Conservation (phyloP, 2,329 filamentous ascomycete species). For the Cryphonectria nitschkei region DNA sequence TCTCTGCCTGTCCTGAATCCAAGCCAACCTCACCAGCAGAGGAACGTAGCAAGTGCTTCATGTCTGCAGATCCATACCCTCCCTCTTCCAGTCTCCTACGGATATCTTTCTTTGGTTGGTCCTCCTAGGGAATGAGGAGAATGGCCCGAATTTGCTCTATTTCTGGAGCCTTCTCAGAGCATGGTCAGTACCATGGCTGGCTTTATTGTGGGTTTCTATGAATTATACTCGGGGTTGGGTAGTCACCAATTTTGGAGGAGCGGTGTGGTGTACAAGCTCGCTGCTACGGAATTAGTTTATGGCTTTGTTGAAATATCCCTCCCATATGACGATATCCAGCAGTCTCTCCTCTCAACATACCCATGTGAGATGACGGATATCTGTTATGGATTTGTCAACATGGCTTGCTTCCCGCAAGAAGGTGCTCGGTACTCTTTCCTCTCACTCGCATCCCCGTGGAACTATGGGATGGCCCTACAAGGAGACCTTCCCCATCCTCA, state of each 20-base stretch:
- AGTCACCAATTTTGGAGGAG: not conserved
- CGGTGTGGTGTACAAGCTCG: not conserved
- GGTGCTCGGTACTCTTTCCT: not conserved
- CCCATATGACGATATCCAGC: not conserved
- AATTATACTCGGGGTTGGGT: not conserved
- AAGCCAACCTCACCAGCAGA: not conserved
- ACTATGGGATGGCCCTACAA: not conserved
- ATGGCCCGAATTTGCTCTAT: not conserved
- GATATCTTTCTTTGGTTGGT: not conserved
- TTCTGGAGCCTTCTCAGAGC: not conserved
- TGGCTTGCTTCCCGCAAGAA: not conserved
- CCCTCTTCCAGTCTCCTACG: not conserved
- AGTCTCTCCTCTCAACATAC: not conserved
- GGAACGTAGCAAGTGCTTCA: slow-evolving; percentile 20
- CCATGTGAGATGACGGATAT: not conserved
- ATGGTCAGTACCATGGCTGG: not conserved
- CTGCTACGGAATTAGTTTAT: not conserved
- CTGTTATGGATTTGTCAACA: not conserved
- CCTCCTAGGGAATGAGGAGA: not conserved
- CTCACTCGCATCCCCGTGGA: not conserved
- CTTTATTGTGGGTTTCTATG: not conserved
- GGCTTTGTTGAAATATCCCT: not conserved
- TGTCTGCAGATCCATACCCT: not conserved
- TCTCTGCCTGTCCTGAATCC: not conserved
- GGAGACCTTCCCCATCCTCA: not conserved